Base-by-base conservation (phyloP, 805 yeast genomes). In the Wickerhamomyces chambardii region DNA sequence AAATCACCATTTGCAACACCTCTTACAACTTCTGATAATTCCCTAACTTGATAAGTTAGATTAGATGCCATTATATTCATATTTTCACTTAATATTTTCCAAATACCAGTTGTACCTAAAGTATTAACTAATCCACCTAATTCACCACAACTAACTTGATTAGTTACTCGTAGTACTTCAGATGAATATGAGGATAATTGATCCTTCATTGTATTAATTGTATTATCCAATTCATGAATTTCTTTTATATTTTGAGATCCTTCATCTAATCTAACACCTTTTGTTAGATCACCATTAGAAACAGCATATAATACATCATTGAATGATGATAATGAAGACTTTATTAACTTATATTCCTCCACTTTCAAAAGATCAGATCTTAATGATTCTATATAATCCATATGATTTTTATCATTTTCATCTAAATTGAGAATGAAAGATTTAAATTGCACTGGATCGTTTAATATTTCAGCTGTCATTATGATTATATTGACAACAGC, bases 1-100 rank as follows among this genome's bases (percentile, higher is more conserved):
- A 85, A 66, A 53, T 85, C 94, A 50, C 95, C 95, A 55, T 82
- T 83, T 1, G 95, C 95, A 30, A 85, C 95, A 4, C 94, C 95
- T 4, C 95, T 82, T 2, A 95, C 86, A 38, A 85, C 95, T 11
- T 87, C 83, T 5, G 94, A 95, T 47, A 85, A 85, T 15, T 86
- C 77, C 58, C 95, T 71, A 45, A 85, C 95, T 60, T 85, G 95
- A 41, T 83, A 84, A 0, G 95, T 85, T 46, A 85, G 68, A 53
- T 85, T 85, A 28, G 78, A 65, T 6, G 95, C 95, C 95, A 85
- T 85, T 37, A 82, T 82, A 53, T 85, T 85, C 45, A 85, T 86
- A 46, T 84, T 84, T 49, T 83, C 89, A 17, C 87, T 81, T 40
- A 85, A 71, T 21, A 82, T 77, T 50, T 85, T 74, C 95, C 95